These are phyloP conservation scores for Candida koratica DNA, from an alignment of 805 yeast species.

Conservation along the genomic window DNA sequence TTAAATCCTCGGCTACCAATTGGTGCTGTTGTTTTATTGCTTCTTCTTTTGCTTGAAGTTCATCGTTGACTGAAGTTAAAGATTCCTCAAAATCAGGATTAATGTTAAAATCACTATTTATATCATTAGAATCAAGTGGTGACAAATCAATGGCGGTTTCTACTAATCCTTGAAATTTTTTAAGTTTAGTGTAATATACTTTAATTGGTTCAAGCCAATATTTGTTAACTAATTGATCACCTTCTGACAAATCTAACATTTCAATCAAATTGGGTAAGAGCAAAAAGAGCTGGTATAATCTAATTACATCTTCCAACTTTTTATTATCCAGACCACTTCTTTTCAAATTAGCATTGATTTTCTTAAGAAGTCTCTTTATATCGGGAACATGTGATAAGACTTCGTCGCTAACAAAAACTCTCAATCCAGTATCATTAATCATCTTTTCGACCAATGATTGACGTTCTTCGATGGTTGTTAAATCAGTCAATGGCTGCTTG, in stretches of 20 bases:
- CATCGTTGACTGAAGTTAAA: constrained; percentile 54
- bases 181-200: constrained; percentile 47
- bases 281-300: constrained; percentile 76
- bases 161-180: constrained; percentile 75
- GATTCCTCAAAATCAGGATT: constrained; percentile 87
- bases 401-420: constrained; percentile 63
- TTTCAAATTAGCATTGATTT: constrained; percentile 41
- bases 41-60: constrained; percentile 51
- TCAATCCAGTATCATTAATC: constrained; percentile 62
- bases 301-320: constrained; percentile 80
- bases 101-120: constrained; percentile 70
- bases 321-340: constrained; percentile 43
- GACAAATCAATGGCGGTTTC: constrained; percentile 89
- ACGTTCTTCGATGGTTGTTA: constrained; percentile 56
- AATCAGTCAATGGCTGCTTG: constrained; percentile 84
- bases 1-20: constrained; percentile 67
- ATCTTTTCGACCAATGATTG: constrained; percentile 73
- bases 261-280: constrained; percentile 66
- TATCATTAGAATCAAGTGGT: constrained; percentile 58
- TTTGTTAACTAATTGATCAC: constrained; percentile 37
- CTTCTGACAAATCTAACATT: constrained; percentile 37
- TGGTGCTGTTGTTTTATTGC: constrained; percentile 59
- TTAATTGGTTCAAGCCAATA: constrained; percentile 60
- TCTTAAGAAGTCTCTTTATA: constrained; percentile 68
- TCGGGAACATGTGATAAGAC: constrained; percentile 78